Evolutionary conservation across 495 filamentous ascomycete genomes (phyloP), one percentile per base, ranked within the genome.

Genomic region (Lasiosphaeria hispida): DNA sequence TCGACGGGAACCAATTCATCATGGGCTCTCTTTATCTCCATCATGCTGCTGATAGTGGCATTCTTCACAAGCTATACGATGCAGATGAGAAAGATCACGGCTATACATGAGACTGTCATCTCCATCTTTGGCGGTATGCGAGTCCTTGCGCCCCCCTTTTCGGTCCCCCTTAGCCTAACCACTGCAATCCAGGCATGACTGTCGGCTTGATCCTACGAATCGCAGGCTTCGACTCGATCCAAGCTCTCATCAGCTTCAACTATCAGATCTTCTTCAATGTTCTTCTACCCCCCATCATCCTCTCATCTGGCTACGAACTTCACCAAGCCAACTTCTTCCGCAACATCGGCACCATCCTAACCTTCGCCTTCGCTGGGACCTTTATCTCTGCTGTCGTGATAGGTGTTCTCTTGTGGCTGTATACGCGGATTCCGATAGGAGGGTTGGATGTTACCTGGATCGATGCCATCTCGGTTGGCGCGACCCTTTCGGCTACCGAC

Each of bases 221-320:
- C 50, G 87, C 85, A 44, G 80, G 86, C 51, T 85, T 85, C 60
- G 86, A 90, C 39, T 88, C 86, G 61, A 91, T 98, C 56, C 88
- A 90, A 70, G 86, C 87, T 59, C 83, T 88, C 59, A 89, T 98
- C 60, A 94, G 87, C 70, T 98, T 98, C 78, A 86, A 97, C 76
- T 96, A 97, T 72, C 92, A 97, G 66, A 92, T 96, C 73, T 98
- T 98, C 80, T 98, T 98, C 79, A 98, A 97, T 72, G 85, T 98
- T 54, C 87, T 98, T 39, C 86, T 98, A 34, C 94, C 94, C 36
- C 94, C 94, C 7, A 98, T 98, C 67, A 98, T 98, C 71, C 80
- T 98, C 41, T 92, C 92, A 37, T 96, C 92, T 35, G 94, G 94
- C 40, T 98, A 97, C 76, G 94, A 98, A 73, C 73, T 98, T 38